phyloP scores from a whole-genome alignment of 345 rosid genomes.

The Citrus mangshanensis region DNA sequence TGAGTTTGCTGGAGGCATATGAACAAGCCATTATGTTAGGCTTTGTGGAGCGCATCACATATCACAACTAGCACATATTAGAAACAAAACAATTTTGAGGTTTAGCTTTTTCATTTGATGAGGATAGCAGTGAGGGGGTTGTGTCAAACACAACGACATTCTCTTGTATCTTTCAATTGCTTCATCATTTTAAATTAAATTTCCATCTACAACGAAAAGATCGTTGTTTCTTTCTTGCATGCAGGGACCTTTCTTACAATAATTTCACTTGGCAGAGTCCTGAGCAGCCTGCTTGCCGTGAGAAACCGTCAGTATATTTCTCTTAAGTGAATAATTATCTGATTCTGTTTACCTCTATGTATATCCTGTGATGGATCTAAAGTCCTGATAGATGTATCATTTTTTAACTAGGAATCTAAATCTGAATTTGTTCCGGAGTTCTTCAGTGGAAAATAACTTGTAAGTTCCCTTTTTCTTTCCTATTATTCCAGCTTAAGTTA shows the following conservation, averaged over 20 bases:
- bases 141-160: neutral
- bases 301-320: constrained; percentile 39
- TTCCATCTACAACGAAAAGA: neutral
- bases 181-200: neutral
- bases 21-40: neutral
- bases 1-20: neutral
- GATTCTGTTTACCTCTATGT: neutral
- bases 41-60: neutral
- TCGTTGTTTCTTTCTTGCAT: constrained; percentile 7
- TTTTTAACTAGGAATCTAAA: constrained; percentile 28
- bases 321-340: constrained; percentile 4
- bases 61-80: neutral
- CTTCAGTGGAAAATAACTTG: constrained; percentile 26
- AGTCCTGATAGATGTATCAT: constrained; percentile 7
- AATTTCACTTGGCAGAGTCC: constrained; percentile 54
- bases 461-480: constrained; percentile 23
- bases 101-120: neutral
- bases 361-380: neutral
- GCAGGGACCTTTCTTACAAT: constrained; percentile 81
- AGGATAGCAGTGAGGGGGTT: neutral
- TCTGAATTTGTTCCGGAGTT: constrained; percentile 46
- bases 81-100: neutral
- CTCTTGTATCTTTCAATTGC: neutral
- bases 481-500: neutral
- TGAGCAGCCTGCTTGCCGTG: constrained; percentile 45